Evolutionary conservation across 495 filamentous ascomycete genomes (phyloP), one percentile per base, ranked within the genome.

Genomic region (Aspergillus nidulans): DNA sequence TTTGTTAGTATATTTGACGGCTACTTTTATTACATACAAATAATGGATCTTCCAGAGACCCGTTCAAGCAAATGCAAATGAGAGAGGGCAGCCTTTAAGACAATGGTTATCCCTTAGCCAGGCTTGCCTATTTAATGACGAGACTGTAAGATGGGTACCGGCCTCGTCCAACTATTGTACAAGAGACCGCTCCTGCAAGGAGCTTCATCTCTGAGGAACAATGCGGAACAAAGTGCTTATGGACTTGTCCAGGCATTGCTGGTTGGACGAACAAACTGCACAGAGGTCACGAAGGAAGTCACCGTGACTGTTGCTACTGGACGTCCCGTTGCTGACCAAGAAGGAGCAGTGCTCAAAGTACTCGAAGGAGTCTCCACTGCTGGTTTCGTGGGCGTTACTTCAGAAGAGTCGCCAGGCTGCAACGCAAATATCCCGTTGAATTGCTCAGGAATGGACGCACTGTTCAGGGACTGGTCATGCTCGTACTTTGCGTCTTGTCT

Each of bases 371-470:
- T 21, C 36, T 13, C 7, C 12, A 48, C 16, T n/a, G 55, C 16
- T n/a, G 39, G 34, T 25, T 30, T 19, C 19, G 32, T 26, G 28
- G 51, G 25, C 28, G 36, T 26, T 23, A 6, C 46, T n/a, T 5
- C 38, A 2, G 13, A 36, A 19, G 47, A 34, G 9, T 7, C 19
- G 3, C 15, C 30, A 25, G 55, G 28, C n/a, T 26, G n/a, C 16
- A 43, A 47, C 16, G 23, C 44, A n/a, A 53, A 47, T 19, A 71
- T 58, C 13, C 65, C 59, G 10, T 56, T 59, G 28, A 79, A 66
- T 42, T 78, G 69, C 10, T 61, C 59, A 19, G 63, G 56, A 18
- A 78, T 75, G 1, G 76, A 67, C 3, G 66, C 70, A 13, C 57
- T 59, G 52, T 77, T 68, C 30, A 77, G 55, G 43, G 69, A 64